Percentiles rank a stretch among this genome's conserved stretches.
These are phyloP conservation scores for Echinochloa phyllopogon DNA, from an alignment of 176 grass and related monocot species.

Conservation along the genomic window DNA sequence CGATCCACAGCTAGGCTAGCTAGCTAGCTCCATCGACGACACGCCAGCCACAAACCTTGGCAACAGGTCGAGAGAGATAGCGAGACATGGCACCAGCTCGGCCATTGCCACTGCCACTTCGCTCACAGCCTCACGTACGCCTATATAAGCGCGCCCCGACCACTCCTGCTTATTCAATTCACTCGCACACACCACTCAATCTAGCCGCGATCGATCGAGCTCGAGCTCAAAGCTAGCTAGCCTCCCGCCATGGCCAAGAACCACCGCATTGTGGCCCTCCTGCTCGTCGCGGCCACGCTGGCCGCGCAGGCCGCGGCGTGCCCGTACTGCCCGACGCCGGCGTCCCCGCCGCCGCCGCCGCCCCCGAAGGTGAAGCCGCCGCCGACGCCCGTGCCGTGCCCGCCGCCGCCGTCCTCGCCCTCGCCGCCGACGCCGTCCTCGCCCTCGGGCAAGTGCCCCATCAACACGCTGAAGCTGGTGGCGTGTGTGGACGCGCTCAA, in stretches of 20 bases:
- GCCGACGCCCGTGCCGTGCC: slow-evolving; percentile 31
- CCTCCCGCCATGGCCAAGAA: slow-evolving; percentile 29
- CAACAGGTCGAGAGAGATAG: neutral
- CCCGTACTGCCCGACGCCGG: slow-evolving; percentile 55
- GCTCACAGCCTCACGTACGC: slow-evolving; percentile 19
- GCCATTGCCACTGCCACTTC: slow-evolving; percentile 2
- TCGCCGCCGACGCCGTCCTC: slow-evolving; percentile 33
- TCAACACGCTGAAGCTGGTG: slow-evolving; percentile 77
- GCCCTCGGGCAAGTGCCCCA: slow-evolving; percentile 60
- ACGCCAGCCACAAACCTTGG: slow-evolving; percentile 48
- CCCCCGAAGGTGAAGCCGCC: slow-evolving; percentile 15
- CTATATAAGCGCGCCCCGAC: slow-evolving; percentile 39
- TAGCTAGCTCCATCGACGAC: neutral
- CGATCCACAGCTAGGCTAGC: neutral
- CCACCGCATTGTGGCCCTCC: slow-evolving; percentile 38
- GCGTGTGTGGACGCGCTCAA: slow-evolving; percentile 79
- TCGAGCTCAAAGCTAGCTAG: neutral
- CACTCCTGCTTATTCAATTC: neutral
- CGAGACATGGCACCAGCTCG: slow-evolving; percentile 27
- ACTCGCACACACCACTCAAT: slow-evolving; percentile 18
- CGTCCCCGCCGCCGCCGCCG: slow-evolving; percentile 37
- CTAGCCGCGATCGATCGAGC: neutral
- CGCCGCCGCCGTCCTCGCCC: slow-evolving; percentile 27
- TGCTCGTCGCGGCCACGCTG: slow-evolving; percentile 25
- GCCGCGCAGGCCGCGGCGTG: slow-evolving; percentile 50